Conservation (phyloP, 257 asterid species). For the Solanum pimpinellifolium region DNA sequence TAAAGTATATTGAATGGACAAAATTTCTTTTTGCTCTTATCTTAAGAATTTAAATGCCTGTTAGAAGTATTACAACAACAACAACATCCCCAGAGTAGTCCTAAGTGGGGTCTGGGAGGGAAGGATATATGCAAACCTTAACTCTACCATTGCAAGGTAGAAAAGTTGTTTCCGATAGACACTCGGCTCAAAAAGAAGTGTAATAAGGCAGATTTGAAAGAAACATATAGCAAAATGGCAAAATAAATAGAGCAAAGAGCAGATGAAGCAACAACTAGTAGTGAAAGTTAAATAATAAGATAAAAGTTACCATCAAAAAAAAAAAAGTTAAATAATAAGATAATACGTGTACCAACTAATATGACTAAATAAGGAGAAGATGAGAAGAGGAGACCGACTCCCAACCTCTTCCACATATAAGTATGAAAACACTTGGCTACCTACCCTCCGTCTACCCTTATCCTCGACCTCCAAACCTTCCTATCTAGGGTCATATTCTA, state of each 20-base stretch:
- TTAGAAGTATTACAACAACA: background rate
- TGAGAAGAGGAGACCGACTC: background rate
- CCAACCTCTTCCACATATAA: background rate
- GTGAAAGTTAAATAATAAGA: background rate
- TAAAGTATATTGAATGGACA: background rate
- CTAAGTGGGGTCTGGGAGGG: background rate
- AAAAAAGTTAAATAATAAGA: background rate
- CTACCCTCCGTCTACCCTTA: background rate
- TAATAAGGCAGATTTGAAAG: background rate
- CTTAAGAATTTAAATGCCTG: background rate
- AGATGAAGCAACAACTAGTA: background rate
- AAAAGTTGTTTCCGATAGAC: background rate
- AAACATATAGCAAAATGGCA: background rate
- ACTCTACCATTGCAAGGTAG: background rate
- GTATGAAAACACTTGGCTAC: background rate
- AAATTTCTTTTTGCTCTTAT: background rate
- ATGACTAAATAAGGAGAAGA: background rate
- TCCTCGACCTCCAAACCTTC: background rate
- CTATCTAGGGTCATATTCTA: background rate
- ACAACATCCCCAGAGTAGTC: background rate
- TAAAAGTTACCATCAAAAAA: background rate
- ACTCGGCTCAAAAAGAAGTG: background rate
- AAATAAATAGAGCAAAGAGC: background rate
- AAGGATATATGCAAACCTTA: background rate
- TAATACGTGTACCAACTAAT: background rate